Base-by-base conservation (phyloP, 1,284 basidiomycete species). In the Cystobasidium sp. region DNA sequence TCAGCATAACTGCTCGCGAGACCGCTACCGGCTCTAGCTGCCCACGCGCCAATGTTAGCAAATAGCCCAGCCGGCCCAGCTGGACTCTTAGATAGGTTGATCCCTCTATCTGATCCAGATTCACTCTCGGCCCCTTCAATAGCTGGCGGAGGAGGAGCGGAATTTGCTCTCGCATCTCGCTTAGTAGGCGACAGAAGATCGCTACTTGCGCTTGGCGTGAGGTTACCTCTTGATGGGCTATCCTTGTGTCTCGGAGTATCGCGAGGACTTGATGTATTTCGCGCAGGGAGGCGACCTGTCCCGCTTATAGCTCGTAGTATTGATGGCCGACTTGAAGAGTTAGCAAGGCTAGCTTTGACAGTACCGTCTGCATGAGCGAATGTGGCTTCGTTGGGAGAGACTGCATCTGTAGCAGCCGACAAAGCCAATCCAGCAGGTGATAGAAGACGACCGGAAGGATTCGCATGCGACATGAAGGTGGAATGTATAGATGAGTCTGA, bases 401-500 rank as follows among this genome's bases (percentile, higher is more conserved):
- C 44, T 7, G 43, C 18, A 52, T 58, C 56, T 8, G 69, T 53
- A n/a, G 69, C 55, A 37, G 69, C 51, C 22, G 69, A 71, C 16
- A 71, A 46, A 12, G 69, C 69, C 4, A 63, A 47, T 31, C 69
- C 69, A 31, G 69, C 69, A 14, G 69, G 69, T 14, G 69, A 63
- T 3, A 71, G 46, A 12, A 73, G 63, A 2, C 64, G 47, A n/a
- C 44, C 52, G 22, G 63, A 37, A 56, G 71, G 71, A 41, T 65
- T 73, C 9, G 77, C 80, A 56, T 84, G 82, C 14, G 80, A 75
- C 70, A 88, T 83, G 82, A 91, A 94, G 0, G 91, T 91, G 0
- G 92, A 91, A 75, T 89, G 90, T 75, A 97, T 93, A 1, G 92
- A 94, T 6, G 93, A 94, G 81, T 97, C 94, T 0, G 91, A 93